These are phyloP conservation scores for Saccharomyces hybrid DNA, from an alignment of 1,139 yeast genomes.

Conservation along the genomic window DNA sequence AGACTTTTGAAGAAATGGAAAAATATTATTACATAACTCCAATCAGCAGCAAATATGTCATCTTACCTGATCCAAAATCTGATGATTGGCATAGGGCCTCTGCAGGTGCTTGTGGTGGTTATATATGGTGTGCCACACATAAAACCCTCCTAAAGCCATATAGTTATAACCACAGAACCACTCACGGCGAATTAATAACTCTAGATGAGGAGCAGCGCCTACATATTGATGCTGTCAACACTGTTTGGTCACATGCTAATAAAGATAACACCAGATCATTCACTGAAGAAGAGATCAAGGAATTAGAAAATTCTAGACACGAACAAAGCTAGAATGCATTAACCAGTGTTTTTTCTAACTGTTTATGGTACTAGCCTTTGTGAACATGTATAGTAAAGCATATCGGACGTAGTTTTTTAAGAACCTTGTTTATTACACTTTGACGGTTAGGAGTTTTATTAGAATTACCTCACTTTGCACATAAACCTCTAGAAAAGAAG, in stretches of 20 bases:
- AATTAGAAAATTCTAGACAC: not conserved
- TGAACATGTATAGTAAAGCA: not conserved
- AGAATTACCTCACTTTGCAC: too few species aligned
- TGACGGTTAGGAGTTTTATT: too few species aligned
- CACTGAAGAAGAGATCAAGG: not conserved
- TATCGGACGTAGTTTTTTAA: not conserved
- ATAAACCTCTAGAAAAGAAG: not conserved
- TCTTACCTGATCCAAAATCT: not conserved
- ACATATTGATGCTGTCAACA: not conserved
- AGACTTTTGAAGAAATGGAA: not conserved
- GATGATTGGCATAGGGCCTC: not conserved
- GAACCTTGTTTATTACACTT: too few species aligned
- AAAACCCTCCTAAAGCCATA: slow-evolving; percentile 7
- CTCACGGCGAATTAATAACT: not conserved
- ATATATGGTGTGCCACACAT: slow-evolving; percentile 9
- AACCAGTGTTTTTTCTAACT: not conserved
- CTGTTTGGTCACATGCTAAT: not conserved
- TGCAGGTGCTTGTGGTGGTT: slow-evolving; percentile 7
- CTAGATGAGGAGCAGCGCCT: not conserved
- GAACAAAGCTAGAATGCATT: not conserved
- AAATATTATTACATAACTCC: not conserved
- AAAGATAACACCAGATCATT: not conserved
- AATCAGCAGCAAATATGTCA: not conserved
- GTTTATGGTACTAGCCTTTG: not conserved
- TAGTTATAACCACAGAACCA: slow-evolving; percentile 5